Conservation (phyloP, 1,284 basidiomycete genomes). For the Austroboletus olivaceoglutinosus region DNA sequence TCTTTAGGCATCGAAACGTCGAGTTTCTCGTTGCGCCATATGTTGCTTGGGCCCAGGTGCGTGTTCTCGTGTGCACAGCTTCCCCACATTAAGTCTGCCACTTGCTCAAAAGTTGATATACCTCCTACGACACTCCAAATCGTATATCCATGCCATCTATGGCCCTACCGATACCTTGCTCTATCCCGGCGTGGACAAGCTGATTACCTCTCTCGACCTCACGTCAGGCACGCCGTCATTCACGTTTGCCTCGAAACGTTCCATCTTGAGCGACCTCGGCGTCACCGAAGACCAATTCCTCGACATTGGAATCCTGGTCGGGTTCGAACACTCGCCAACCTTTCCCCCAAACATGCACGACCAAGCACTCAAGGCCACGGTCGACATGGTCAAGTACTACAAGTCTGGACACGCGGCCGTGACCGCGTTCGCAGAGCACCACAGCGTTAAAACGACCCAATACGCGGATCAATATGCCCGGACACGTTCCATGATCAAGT, state of each 20-base stretch:
- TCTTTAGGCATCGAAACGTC: slow-evolving; percentile 93
- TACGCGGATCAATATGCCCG: slow-evolving; percentile 90
- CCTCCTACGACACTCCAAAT: slow-evolving; percentile 88
- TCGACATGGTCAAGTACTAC: slow-evolving; percentile 88
- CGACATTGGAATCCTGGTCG: slow-evolving; percentile 89
- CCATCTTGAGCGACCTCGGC: slow-evolving; percentile 73
- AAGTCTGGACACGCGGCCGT: slow-evolving; percentile 83
- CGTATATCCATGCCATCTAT: slow-evolving; percentile 94
- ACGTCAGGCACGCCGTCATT: slow-evolving; percentile 67
- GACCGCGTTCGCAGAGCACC: slow-evolving; percentile 75
- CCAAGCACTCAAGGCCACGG: slow-evolving; percentile 76
- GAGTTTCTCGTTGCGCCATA: slow-evolving; percentile 98
- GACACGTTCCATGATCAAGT: slow-evolving; percentile 90
- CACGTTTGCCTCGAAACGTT: slow-evolving; percentile 81
- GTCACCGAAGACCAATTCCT: slow-evolving; percentile 91
- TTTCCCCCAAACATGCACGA: slow-evolving; percentile 84
- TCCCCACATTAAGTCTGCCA: slow-evolving; percentile 14
- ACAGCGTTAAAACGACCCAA: slow-evolving; percentile 69
- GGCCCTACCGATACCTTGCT: slow-evolving; percentile 89
- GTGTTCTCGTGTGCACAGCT: slow-evolving; percentile 18
- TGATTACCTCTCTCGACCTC: slow-evolving; percentile 88
- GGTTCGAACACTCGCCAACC: slow-evolving; percentile 83
- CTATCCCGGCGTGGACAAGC: slow-evolving; percentile 86
- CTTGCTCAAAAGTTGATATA: slow-evolving; percentile 74
- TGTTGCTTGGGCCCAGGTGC: slow-evolving; percentile 89